Conservation (phyloP, 345 rosid genomes). For the Sapria himalayana region DNA sequence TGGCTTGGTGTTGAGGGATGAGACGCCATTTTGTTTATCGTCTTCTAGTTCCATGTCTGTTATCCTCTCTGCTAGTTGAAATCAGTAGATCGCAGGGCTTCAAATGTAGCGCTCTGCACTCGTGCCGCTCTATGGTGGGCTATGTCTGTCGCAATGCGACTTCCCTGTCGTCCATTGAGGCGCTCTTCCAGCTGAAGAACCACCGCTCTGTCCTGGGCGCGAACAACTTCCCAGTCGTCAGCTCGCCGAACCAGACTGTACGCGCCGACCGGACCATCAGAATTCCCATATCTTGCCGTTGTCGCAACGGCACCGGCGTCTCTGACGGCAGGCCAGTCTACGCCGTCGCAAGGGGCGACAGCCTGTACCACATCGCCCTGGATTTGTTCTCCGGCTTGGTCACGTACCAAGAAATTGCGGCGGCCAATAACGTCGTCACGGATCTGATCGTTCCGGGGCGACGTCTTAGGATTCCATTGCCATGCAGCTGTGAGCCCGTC, state of each 20-base stretch:
- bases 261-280: not conserved
- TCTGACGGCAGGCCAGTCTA: constrained; percentile 24
- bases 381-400: constrained; percentile 16
- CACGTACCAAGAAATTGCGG: constrained; percentile 12
- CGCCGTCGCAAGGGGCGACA: constrained; percentile 21
- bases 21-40: constrained; percentile 3
- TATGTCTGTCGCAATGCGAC: constrained; percentile 29
- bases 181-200: constrained; percentile 27
- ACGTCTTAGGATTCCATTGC: constrained; percentile 32
- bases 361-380: constrained; percentile 18
- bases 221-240: constrained; percentile 24
- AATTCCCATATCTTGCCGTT: constrained; percentile 42
- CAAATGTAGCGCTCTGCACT: constrained; percentile 16
- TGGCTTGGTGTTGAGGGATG: too few species aligned
- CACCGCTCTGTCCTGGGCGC: constrained; percentile 31
- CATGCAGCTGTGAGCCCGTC: constrained; percentile 45
- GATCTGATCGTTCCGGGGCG: constrained; percentile 14
- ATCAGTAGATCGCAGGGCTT: constrained; percentile 12
- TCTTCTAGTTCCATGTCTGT: not conserved
- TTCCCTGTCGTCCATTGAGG: constrained; percentile 17
- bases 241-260: constrained; percentile 15
- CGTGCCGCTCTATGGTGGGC: constrained; percentile 31
- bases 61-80: constrained; percentile 3
- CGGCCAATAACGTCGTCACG: constrained; percentile 14
- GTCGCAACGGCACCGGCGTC: constrained; percentile 33